These are phyloP conservation scores for Saprolegnia diclina DNA, from an alignment of 352 stramenopile species.

Conservation along the genomic window DNA sequence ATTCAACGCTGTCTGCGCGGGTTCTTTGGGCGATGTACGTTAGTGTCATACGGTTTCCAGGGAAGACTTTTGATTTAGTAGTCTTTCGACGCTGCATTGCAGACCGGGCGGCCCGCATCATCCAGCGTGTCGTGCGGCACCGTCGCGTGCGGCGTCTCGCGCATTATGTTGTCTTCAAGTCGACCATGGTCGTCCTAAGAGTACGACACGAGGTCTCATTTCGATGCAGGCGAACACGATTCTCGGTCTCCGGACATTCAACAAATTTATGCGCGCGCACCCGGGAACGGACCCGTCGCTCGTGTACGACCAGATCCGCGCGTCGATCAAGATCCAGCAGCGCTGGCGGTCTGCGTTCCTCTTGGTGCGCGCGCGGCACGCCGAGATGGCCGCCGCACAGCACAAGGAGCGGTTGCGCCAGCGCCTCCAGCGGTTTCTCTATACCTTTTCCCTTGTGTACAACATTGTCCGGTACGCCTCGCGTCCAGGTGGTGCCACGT, in stretches of 20 bases:
- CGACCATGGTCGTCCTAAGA: not conserved
- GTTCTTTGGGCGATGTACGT: not conserved
- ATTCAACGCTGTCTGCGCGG: conserved; percentile 3
- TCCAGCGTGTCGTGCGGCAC: conserved; percentile 6
- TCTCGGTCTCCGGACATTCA: conserved; percentile 5
- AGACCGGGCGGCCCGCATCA: not conserved
- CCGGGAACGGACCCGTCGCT: not conserved
- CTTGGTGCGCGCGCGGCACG: not conserved
- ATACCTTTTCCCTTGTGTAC: not conserved
- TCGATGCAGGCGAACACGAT: conserved; percentile 8
- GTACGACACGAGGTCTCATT: not conserved
- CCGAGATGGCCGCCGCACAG: not conserved
- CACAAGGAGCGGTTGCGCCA: not conserved
- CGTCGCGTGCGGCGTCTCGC: not conserved
- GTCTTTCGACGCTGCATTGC: not conserved
- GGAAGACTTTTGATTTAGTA: not conserved
- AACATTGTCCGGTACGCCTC: conserved; percentile 4
- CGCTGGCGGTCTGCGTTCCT: conserved; percentile 9
- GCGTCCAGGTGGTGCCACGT: not conserved
- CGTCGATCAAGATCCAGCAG: conserved; percentile 9
- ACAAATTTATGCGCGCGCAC: conserved; percentile 3
- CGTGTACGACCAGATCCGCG: not conserved
- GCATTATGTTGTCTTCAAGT: not conserved
- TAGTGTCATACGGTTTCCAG: not conserved
- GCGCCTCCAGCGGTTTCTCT: not conserved